A percentile compares a stretch with the other conserved stretches of the same genome.
Conservation (phyloP, 495 filamentous ascomycete species). For the Hypoxylon cercidicola region DNA sequence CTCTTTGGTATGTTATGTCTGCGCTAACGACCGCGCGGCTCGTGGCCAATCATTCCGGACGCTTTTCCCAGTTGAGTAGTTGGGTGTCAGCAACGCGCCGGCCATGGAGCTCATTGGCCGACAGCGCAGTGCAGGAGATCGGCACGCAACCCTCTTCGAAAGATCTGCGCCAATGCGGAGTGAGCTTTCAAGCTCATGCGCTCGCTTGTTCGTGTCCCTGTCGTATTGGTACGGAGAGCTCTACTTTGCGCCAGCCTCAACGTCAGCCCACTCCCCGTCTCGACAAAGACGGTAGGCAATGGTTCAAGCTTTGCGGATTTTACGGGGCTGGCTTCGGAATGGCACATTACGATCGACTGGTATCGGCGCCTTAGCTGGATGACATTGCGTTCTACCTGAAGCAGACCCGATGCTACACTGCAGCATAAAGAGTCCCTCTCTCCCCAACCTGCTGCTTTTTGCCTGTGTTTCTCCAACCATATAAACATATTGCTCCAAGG, state of each 20-base stretch:
- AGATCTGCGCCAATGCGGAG: slow-evolving; percentile 33
- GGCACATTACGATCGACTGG: slow-evolving; percentile 38
- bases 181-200: slow-evolving; percentile 13
- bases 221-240: slow-evolving; percentile 32
- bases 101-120: slow-evolving; percentile 26
- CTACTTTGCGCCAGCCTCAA: slow-evolving; percentile 38
- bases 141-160: slow-evolving; percentile 16
- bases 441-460: slow-evolving; percentile 3
- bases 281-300: slow-evolving; percentile 31
- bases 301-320: slow-evolving; percentile 24
- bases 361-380: slow-evolving; percentile 17
- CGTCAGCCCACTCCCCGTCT: slow-evolving; percentile 37
- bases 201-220: slow-evolving; percentile 36
- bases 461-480: slow-evolving; percentile 12
- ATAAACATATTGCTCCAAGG: slow-evolving; percentile 37
- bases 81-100: slow-evolving; percentile 29
- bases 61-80: slow-evolving; percentile 26
- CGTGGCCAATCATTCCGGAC: slow-evolving; percentile 28
- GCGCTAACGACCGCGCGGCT: slow-evolving; percentile 24
- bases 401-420: slow-evolving; percentile 35
- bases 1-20: slow-evolving; percentile 18
- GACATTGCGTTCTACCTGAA: slow-evolving; percentile 12
- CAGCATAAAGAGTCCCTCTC: slow-evolving; percentile 33
- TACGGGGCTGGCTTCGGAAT: slow-evolving; percentile 30
- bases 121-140: slow-evolving; percentile 10